A percentile compares a stretch with the other conserved stretches of the same genome.
phyloP scores from a whole-genome alignment of 106 monocot species.

The Dendrobium huoshanense region DNA sequence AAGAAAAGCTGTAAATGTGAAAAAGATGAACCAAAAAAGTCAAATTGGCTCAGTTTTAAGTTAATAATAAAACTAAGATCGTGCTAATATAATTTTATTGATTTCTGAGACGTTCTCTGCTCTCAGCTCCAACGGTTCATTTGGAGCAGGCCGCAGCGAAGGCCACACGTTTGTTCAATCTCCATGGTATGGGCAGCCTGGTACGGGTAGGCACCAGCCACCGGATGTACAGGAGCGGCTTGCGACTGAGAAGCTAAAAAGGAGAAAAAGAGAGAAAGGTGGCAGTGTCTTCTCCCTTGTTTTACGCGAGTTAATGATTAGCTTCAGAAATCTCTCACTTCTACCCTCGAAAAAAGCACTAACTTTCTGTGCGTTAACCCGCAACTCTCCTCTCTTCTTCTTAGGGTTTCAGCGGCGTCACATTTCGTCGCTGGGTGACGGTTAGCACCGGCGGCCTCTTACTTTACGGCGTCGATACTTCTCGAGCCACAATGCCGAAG shows the following conservation, averaged over 20 bases:
- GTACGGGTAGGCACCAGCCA: not conserved
- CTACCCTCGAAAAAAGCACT: not conserved
- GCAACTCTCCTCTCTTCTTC: not conserved
- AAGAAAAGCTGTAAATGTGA: no score
- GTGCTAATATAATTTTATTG: no score
- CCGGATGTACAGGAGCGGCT: not conserved
- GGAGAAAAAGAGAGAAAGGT: not conserved
- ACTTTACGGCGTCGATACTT: not conserved
- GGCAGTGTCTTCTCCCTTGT: not conserved
- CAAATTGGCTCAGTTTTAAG: no score
- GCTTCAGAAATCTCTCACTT: not conserved
- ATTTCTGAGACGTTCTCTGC: no score
- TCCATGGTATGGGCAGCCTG: not conserved
- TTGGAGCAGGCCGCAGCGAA: no score
- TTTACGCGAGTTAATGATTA: not conserved
- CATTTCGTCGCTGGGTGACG: not conserved
- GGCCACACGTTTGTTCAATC: not conserved
- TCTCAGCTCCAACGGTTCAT: no score
- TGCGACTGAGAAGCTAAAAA: not conserved
- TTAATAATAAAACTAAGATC: no score
- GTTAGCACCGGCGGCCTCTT: not conserved
- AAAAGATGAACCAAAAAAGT: no score
- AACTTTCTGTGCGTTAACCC: not conserved
- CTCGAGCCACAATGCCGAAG: constrained; percentile 36
- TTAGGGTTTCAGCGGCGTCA: not conserved